Base-by-base conservation (phyloP, 2,329 filamentous ascomycete species). In the Ceratocystis destructans region DNA sequence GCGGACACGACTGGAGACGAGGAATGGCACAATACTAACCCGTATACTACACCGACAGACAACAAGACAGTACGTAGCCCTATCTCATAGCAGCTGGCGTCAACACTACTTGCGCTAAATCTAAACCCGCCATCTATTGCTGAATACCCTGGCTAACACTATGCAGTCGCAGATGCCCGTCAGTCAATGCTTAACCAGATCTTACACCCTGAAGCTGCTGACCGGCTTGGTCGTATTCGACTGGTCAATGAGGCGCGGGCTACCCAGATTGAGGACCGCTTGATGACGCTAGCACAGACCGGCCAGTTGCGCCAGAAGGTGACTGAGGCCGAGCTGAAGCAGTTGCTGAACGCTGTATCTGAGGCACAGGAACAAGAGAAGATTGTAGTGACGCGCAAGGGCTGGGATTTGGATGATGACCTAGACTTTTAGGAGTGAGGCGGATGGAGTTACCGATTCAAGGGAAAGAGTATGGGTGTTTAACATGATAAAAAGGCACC, bases 231-330 rank as follows among this genome's bases (percentile, higher is more conserved):
- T 67, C 90, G 94, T 70, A 97, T 99, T 78, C 88, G 93, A 44
- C 86, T 99, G 68, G 94, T 99, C 73, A 97, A 97, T 78, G 90
- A 92, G 75, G 87, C 87, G 71, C 89, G 94, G 72, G 94, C 94
- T 45, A 83, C 82, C 69, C 91, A 96, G 73, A 85, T 99, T 67
- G 94, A 99, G 79, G 92, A 95, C 80, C 79, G 93, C 63, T 83
- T 99, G 66, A 92, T 99, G 76, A 91, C 87, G 85, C 83, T 99
- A 67, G 93, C 94, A 67, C 85, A 91, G 72, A 84, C 87, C 28
- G 92, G 93, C 28, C 94, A 97, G 79, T 80, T 99, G 71, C 81
- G 90, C 65, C 79, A 84, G 69, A 95, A 96, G 75, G 90, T 99
- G 61, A 93, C 88, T 1, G 94, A 99, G 77, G 86, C 87, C 62